These are phyloP conservation scores for Solanum pinnatisectum DNA, from an alignment of 257 asterid genomes.

Conservation along the genomic window DNA sequence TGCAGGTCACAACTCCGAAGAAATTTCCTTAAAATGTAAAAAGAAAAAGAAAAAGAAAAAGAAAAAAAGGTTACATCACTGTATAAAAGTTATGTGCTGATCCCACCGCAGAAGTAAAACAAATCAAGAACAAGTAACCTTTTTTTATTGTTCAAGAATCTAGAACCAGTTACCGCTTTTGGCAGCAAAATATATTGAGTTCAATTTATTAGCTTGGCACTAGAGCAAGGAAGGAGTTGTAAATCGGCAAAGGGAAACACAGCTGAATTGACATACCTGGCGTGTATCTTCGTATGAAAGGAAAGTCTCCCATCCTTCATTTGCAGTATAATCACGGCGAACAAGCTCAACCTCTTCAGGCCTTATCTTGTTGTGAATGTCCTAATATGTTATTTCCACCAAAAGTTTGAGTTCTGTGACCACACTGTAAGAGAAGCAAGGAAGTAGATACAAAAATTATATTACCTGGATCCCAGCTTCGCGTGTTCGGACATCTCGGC, in stretches of 20 bases:
- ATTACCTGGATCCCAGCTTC: slow-evolving; percentile 99
- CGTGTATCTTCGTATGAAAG: slow-evolving; percentile 91
- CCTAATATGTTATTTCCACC: slow-evolving; percentile 29
- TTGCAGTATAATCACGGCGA: slow-evolving; percentile 97
- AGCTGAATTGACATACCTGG: slow-evolving; percentile 44
- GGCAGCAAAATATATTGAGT: background rate
- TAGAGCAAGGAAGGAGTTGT: background rate
- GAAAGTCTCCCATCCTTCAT: slow-evolving; percentile 99
- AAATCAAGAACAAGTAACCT: background rate
- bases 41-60: too few species aligned
- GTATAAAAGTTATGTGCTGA: background rate
- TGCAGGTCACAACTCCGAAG: background rate
- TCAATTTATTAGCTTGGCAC: background rate
- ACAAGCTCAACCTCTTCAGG: slow-evolving; percentile 98
- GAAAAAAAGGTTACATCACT: background rate
- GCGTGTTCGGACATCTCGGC: slow-evolving; percentile 96
- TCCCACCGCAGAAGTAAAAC: background rate
- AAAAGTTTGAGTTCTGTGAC: background rate
- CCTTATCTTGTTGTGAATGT: slow-evolving; percentile 81
- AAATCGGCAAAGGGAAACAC: background rate
- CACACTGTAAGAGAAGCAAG: background rate
- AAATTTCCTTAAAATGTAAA: background rate
- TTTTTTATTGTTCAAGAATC: background rate
- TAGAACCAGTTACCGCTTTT: background rate
- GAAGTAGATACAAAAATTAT: background rate